phyloP scores from a whole-genome alignment of 1,139 yeast species.

The Lodderomyces orthopsilosis region DNA sequence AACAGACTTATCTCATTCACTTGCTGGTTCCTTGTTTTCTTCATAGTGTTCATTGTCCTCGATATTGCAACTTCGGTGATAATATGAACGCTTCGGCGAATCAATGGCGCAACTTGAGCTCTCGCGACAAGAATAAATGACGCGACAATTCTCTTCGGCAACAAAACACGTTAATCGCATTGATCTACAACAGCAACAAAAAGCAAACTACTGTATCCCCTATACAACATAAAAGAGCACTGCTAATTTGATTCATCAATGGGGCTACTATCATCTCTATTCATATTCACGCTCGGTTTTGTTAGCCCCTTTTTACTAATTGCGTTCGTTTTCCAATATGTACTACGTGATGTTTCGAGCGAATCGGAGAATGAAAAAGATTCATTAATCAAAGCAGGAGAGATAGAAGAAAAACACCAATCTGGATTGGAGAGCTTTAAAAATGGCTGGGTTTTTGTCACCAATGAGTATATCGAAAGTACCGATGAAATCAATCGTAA shows the following conservation, averaged over 20 bases:
- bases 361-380: conserved; percentile 18
- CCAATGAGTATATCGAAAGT: conserved; percentile 66
- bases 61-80: no score
- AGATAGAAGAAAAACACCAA: conserved; percentile 54
- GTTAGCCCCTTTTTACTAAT: conserved; percentile 69
- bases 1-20: no score
- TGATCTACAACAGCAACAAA: no score
- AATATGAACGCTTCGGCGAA: no score
- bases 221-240: no score
- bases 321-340: conserved; percentile 32
- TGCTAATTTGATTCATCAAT: not conserved
- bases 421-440: conserved; percentile 65
- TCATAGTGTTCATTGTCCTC: no score
- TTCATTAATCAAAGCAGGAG: conserved; percentile 51
- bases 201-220: no score
- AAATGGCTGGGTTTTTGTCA: conserved; percentile 81
- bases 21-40: no score
- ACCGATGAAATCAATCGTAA: conserved; percentile 33
- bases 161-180: no score
- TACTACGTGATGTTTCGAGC: conserved; percentile 29
- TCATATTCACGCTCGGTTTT: conserved; percentile 66
- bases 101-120: no score
- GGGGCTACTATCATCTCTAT: conserved; percentile 8
- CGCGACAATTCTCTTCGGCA: no score
- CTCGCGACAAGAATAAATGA: no score